phyloP scores from a whole-genome alignment of 2,329 filamentous ascomycete species.

The Harringtonia lauricola region DNA sequence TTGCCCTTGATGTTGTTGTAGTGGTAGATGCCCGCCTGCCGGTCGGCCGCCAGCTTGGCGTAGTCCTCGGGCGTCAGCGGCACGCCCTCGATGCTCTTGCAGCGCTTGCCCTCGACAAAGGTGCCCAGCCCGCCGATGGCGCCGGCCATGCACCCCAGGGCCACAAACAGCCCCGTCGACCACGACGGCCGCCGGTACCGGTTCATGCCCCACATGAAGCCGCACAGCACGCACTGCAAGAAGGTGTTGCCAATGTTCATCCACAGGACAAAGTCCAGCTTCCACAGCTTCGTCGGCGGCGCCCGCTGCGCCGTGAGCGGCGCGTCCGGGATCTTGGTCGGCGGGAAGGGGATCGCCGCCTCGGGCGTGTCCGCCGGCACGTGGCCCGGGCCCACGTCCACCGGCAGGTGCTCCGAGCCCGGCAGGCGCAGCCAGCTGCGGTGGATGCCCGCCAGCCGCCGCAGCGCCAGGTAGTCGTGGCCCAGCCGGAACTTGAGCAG shows the following conservation, averaged over 20 bases:
- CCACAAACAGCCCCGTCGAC: conserved; percentile 71
- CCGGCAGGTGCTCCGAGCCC: conserved; percentile 49
- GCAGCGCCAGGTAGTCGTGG: conserved; percentile 44
- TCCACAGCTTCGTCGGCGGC: conserved; percentile 57
- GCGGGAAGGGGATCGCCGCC: conserved; percentile 49
- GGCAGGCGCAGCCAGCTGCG: conserved; percentile 63
- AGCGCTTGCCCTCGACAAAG: conserved; percentile 58
- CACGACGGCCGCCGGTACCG: conserved; percentile 64
- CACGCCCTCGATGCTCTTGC: conserved; percentile 64
- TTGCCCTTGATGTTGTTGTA: conserved; percentile 46
- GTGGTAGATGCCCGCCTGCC: conserved; percentile 44
- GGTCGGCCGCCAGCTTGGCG: conserved; percentile 37
- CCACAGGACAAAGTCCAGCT: conserved; percentile 71
- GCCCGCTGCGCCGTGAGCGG: conserved; percentile 65
- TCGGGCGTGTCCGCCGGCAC: conserved; percentile 28
- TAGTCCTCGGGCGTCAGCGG: conserved; percentile 46
- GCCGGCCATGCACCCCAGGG: conserved; percentile 58
- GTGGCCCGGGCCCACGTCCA: conserved; percentile 40
- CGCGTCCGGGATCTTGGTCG: conserved; percentile 48
- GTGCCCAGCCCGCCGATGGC: conserved; percentile 58
- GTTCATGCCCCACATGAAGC: conserved; percentile 76
- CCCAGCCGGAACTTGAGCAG: conserved; percentile 52
- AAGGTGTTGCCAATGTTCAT: conserved; percentile 70
- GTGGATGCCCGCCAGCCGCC: conserved; percentile 64
- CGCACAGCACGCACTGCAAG: conserved; percentile 61